Conservation (phyloP, 2,329 filamentous ascomycete genomes). For the Fusarium neocosmosporiellum region DNA sequence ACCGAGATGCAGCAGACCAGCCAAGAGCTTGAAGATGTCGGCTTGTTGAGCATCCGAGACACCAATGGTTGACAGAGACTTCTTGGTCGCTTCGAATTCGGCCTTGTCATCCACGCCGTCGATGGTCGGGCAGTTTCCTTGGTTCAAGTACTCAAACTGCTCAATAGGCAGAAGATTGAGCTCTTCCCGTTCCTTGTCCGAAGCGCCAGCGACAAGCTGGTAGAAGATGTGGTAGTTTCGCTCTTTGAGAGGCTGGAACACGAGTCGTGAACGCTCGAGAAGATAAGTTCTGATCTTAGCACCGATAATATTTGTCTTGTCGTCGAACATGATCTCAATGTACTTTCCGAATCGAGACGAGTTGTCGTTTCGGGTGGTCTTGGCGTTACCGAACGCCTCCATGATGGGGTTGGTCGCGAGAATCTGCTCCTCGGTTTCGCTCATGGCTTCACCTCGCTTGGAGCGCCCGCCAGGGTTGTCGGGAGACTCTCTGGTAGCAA, state of each 20-base stretch:
- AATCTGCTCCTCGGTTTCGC: constrained; percentile 98
- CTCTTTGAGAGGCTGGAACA: constrained; percentile 97
- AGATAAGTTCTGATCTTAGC: constrained; percentile 97
- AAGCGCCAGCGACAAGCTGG: constrained; percentile 92
- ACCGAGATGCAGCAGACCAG: constrained; percentile 91
- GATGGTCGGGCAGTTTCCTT: constrained; percentile 90
- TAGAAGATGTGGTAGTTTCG: constrained; percentile 99
- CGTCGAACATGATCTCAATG: constrained; percentile 99
- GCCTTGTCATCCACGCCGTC: constrained; percentile 96
- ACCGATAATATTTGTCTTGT: constrained; percentile 94
- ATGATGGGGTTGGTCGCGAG: constrained; percentile 98
- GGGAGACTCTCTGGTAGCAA: constrained; percentile 94
- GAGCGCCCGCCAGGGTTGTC: constrained; percentile 83
- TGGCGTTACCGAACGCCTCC: constrained; percentile 99
- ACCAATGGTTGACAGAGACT: constrained; percentile 88
- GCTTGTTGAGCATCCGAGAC: constrained; percentile 79
- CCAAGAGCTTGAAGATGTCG: constrained; percentile 90
- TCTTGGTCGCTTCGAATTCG: constrained; percentile 89
- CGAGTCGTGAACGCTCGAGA: constrained; percentile 92
- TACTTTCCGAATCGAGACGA: constrained; percentile 99
- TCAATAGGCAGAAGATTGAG: constrained; percentile 84
- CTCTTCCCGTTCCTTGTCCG: constrained; percentile 83
- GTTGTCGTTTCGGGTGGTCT: constrained; percentile 99
- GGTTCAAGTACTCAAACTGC: constrained; percentile 95
- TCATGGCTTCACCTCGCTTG: constrained; percentile 87